Evolutionary conservation across 371 early-diverging fungal species (phyloP), one percentile per base, ranked within the genome.

Genomic region (Rhizopus microsporus): DNA sequence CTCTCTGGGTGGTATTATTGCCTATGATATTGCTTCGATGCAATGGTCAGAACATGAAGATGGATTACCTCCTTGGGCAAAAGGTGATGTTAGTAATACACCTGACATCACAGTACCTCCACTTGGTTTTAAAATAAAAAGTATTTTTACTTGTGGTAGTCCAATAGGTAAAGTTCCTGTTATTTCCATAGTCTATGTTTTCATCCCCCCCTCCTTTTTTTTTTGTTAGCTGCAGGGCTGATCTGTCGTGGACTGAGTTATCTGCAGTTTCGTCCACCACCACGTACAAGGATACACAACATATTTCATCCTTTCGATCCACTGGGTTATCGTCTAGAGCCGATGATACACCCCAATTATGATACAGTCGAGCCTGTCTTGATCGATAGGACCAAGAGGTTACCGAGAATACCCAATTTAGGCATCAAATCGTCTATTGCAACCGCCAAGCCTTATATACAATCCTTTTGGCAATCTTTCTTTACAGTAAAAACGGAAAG

Each of bases 241-340:
- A 74, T 87, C 17, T 79, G 84, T 71, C 79, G 90, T 5, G 84
- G 85, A 4, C 71, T 86, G 45, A 65, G 74, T 30, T 77, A 77
- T 59, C 54, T 72, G 17, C 60, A 69, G 5, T 86, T 83, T 63
- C 72, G 69, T 30, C 81, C 85, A 8, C 85, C 86, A 9, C 59
- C 62, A 15, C 74, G 73, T 37, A 84, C 81, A 5, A 61, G 69
- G 34, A 77, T 80, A 54, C 78, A 75, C 62, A 88, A 88, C 65
- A 63, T 89, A 29, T 89, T 87, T 61, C 83, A 87, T 57, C 80
- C 88, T 2, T 86, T 83, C 57, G 90, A 88, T 54, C 88, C 88
- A 0, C 60, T 87, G n/a, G 86, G 85, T 0, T 89, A 89, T 59
- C 75, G 90, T 12, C 55, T 84, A 35, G 90, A 89, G 51, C 88